Evolutionary conservation across 164 flowering plant genomes (phyloP), one percentile per base, ranked within the genome.

Genomic region (Magnolia sinica): DNA sequence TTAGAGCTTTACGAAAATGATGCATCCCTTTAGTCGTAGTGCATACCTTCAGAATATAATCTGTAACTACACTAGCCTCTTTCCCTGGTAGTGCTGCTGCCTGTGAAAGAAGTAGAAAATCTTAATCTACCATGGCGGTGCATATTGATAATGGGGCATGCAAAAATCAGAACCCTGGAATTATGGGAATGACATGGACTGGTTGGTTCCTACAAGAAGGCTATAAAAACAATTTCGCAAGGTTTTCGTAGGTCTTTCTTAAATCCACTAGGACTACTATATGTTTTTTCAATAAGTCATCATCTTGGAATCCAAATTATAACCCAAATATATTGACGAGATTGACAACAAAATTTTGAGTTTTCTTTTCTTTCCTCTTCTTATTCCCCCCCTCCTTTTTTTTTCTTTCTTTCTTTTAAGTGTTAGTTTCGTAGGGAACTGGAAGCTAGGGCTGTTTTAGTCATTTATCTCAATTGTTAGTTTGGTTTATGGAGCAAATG

Each of bases 1-100:
- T 55, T 19, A 7, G 16, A 9, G 59, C 16, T 9, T 55, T 19
- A 7, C 4, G 7, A 18, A 64, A 64, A n/a, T 19, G 67, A 64
- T 64, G 23, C 10, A 0, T 37, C 45, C 3, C 45, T 37, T 37
- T 24, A 22, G 16, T 7, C 49, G 4, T 11, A 23, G 45, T 27
- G 31, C 65, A 18, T 68, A 83, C 86, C 86, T 81, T 81, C 73
- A 83, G 64, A 50, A 83, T 73, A 64, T 83, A 83, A 68, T 83
- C 86, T 27, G 84, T 81, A 10, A 81, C 75, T 68, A 77, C 84
- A 82, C 69, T 86, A 6, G 78, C 79, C 76, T 87, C 81, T 55
- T 83, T 85, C 16, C 89, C 91, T 74, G 84, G 88, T 4, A 82
- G 58, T 64, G 90, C 71, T 7, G 84, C 78, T 51, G 91, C 94